Evolutionary conservation across 2,329 filamentous ascomycete species (phyloP), one percentile per base, ranked within the genome.

Genomic region (Aureobasidium sp.): DNA sequence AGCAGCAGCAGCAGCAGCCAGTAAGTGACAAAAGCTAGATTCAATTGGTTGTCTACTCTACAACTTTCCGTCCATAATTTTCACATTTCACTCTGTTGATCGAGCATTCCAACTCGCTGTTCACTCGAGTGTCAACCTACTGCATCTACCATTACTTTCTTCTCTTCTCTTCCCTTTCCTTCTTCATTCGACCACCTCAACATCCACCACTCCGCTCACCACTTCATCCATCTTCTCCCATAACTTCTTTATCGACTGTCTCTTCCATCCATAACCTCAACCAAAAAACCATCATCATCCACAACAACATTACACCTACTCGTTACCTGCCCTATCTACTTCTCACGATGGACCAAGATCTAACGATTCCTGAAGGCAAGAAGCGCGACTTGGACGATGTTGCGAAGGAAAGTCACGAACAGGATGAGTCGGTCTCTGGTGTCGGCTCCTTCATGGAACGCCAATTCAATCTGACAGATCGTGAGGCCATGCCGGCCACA

Each of bases 401-500:
- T 3, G 20, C 20, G 20, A 25, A 42, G 44, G 45, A 48, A 48
- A 15, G 22, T 29, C 65, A 68, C 5, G 37, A 20, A 47, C 65
- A 68, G 4, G 37, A 20, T 29, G 68, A 70, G n/a, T 34, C 29
- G n/a, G n/a, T 17, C 5, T 14, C 48, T 49, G 48, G 47, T 8
- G 29, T 84, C 67, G 79, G 81, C 11, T 76, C 76, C 61, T 84
- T 91, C 76, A 84, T 96, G 49, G 90, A 95, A 73, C 83, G 85
- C 36, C 80, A 91, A 71, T 90, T 92, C 71, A 86, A 87, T 66
- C 83, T 95, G 15, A 82, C 89, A 66, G 82, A 87, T 57, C 87
- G 91, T 29, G 78, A 79, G 68, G 78, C 70, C 65, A 79, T 72
- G 70, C 84, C 88, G 22, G 77, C 80, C 31, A 14, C 45, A 5